Conservation (phyloP, 2,329 filamentous ascomycete species). For the Aspergillus bombycis region DNA sequence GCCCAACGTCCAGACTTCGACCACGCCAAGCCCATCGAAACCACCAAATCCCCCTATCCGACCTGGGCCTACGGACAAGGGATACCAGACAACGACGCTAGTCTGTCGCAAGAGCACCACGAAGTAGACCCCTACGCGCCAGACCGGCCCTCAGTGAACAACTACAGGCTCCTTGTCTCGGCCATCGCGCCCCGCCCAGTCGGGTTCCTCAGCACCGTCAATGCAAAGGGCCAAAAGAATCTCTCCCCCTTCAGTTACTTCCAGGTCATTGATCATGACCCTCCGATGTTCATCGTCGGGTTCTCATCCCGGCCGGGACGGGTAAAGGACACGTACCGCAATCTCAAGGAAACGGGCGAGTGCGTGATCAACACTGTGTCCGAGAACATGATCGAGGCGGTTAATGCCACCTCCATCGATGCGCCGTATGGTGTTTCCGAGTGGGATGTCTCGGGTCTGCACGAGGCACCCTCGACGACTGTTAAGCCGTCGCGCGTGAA, state of each 20-base stretch:
- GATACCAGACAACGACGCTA: constrained; percentile 18
- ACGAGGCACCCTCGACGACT: constrained; percentile 63
- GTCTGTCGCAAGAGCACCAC: constrained; percentile 41
- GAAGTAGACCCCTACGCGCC: constrained; percentile 76
- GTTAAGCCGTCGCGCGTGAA: constrained; percentile 73
- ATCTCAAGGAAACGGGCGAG: constrained; percentile 71
- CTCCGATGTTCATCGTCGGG: constrained; percentile 75
- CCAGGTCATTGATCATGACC: constrained; percentile 78
- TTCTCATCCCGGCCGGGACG: constrained; percentile 57
- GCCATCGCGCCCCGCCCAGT: constrained; percentile 80
- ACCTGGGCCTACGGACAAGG: constrained; percentile 32
- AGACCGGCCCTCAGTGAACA: constrained; percentile 67
- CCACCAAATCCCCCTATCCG: constrained; percentile 42
- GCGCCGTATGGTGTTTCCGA: constrained; percentile 75
- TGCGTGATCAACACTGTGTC: constrained; percentile 84
- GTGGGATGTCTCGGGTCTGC: constrained; percentile 78
- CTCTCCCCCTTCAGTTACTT: constrained; percentile 85
- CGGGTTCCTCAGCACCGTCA: constrained; percentile 61
- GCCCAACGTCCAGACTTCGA: constrained; percentile 39
- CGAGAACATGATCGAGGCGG: constrained; percentile 82
- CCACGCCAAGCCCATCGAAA: constrained; percentile 27
- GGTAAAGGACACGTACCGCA: constrained; percentile 76
- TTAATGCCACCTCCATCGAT: constrained; percentile 75
- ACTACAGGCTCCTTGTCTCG: constrained; percentile 89
- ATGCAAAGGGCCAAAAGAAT: constrained; percentile 67